Percentiles rank a stretch among this genome's conserved stretches.
phyloP scores from a whole-genome alignment of 768 basidiomycete genomes.

The Dacryopinax primogenitus region DNA sequence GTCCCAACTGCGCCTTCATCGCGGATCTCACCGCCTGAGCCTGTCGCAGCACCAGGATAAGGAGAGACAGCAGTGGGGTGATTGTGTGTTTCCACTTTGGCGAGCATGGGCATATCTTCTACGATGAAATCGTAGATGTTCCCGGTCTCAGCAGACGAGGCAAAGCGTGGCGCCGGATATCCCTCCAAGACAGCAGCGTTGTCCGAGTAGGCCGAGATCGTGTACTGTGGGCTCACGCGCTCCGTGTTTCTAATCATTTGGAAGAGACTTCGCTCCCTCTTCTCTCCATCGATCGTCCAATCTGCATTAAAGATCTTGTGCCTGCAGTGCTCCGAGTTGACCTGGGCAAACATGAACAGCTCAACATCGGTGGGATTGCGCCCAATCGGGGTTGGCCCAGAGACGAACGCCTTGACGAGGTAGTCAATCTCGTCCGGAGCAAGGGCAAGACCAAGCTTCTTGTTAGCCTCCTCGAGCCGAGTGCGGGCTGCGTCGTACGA shows the following conservation, averaged over 20 bases:
- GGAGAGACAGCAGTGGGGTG: conserved; percentile 98
- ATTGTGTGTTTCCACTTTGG: conserved; percentile 99
- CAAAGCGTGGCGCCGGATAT: conserved; percentile 59
- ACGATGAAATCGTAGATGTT: conserved; percentile 42
- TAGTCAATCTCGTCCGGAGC: conserved; percentile 84
- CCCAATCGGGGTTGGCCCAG: conserved; percentile 49
- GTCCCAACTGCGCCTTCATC: conserved; percentile 94
- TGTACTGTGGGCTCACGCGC: conserved; percentile 54
- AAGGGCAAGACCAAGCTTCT: conserved; percentile 76
- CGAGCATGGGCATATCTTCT: conserved; percentile 75
- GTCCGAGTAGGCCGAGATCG: conserved; percentile 94
- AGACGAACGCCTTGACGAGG: conserved; percentile 74
- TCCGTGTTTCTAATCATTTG: conserved; percentile 98
- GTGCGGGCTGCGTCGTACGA: conserved; percentile 36
- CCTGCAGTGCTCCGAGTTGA: conserved; percentile 99
- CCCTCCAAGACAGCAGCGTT: conserved; percentile 93
- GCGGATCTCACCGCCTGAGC: conserved; percentile 95
- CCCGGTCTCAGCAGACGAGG: conserved; percentile 29
- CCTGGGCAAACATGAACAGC: conserved; percentile 99
- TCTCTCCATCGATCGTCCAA: conserved; percentile 72
- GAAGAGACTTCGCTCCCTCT: conserved; percentile 65
- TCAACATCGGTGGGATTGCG: conserved; percentile 94
- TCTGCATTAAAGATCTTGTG: conserved; percentile 99
- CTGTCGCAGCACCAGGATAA: conserved; percentile 95
- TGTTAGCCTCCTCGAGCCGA: conserved; percentile 65